Conservation (phyloP, 371 early-diverging fungal species). For the Entomophthora muscae region DNA sequence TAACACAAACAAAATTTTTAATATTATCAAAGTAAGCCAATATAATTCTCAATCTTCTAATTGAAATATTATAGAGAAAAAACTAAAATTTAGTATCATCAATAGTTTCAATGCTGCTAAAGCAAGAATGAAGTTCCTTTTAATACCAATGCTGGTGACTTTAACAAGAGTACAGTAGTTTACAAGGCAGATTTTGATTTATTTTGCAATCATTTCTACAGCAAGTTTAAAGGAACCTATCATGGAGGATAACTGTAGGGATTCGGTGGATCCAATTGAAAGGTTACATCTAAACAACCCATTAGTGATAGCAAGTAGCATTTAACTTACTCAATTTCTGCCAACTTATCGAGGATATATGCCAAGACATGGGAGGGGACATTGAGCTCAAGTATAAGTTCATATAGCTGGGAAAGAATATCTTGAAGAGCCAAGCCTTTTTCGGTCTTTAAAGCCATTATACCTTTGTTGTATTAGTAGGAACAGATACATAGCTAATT, state of each 20-base stretch:
- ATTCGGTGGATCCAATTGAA: background rate
- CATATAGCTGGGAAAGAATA: conserved; percentile 58
- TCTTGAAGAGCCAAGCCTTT: conserved; percentile 80
- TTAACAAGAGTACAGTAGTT: too few relatives aligned
- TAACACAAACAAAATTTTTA: too few relatives aligned
- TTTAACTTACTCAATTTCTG: conserved; percentile 75
- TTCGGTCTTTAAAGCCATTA: conserved; percentile 50
- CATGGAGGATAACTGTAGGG: background rate
- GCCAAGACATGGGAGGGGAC: conserved; percentile 43
- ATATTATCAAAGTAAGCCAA: too few relatives aligned
- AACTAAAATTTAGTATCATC: too few relatives aligned
- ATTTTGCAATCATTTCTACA: background rate
- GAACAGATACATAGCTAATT: too few relatives aligned
- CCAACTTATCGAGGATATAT: conserved; percentile 52
- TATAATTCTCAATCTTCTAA: too few relatives aligned
- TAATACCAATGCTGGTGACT: too few relatives aligned
- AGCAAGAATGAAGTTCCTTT: too few relatives aligned
- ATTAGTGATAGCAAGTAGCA: background rate
- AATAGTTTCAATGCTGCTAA: too few relatives aligned
- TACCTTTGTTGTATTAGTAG: too few relatives aligned
- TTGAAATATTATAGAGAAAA: too few relatives aligned
- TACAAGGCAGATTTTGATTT: background rate
- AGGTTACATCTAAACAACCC: background rate
- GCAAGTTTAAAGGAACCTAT: background rate
- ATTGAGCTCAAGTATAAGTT: conserved; percentile 35